These are phyloP conservation scores for Thecaphora thlaspeos DNA, from an alignment of 1,284 basidiomycete species.

Conservation along the genomic window DNA sequence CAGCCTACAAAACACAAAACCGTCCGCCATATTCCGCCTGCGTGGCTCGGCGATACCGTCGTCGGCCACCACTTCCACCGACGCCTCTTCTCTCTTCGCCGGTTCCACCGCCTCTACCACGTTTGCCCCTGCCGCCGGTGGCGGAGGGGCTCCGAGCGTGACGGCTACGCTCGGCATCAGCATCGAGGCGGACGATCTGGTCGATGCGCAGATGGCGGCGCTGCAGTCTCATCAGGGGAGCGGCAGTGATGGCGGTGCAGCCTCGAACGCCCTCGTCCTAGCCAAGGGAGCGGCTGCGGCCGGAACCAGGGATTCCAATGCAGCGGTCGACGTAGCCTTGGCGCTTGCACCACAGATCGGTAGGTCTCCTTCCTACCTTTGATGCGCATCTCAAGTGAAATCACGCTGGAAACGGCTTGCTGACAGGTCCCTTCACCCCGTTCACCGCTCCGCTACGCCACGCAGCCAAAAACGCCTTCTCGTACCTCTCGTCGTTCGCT, in stretches of 20 bases:
- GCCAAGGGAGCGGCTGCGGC: conserved; percentile 2
- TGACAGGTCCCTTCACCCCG: too few relatives aligned
- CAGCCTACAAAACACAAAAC: conserved; percentile 50
- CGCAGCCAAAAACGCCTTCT: conserved; percentile 48
- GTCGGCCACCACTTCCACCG: too few relatives aligned
- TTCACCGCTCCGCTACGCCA: not conserved
- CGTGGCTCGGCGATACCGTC: conserved; percentile 12
- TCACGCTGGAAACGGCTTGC: too few relatives aligned
- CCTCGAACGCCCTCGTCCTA: conserved; percentile 1
- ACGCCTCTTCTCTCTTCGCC: not conserved
- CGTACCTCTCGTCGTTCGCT: conserved; percentile 52
- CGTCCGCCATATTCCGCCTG: conserved; percentile 52
- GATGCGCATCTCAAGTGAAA: too few relatives aligned
- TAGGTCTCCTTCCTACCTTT: conserved; percentile 10
- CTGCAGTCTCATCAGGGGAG: conserved; percentile 3
- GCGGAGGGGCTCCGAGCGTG: conserved; percentile 3
- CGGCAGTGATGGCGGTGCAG: too few relatives aligned
- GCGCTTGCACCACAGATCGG: conserved; percentile 46
- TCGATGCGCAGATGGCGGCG: conserved; percentile 43
- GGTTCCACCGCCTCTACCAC: conserved; percentile 1
- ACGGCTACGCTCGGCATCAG: conserved; percentile 50
- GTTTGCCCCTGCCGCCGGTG: not conserved
- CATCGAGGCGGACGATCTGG: conserved; percentile 43
- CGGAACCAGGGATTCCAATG: conserved; percentile 1
- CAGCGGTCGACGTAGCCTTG: conserved; percentile 12